Conservation (phyloP, 441 rosid species). For the Adansonia grandidieri region DNA sequence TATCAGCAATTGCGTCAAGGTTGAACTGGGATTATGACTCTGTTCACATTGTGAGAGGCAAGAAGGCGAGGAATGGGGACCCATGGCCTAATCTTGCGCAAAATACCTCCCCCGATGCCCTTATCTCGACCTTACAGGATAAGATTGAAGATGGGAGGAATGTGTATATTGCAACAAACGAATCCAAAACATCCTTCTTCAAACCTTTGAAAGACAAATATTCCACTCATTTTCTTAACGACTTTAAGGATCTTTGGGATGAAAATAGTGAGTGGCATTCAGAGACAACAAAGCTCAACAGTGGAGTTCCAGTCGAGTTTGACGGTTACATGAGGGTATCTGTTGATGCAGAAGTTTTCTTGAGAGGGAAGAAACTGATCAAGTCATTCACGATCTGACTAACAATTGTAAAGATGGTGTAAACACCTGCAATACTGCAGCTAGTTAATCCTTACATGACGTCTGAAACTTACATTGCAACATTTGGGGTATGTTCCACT, state of each 20-base stretch:
- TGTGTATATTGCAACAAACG: conserved; percentile 80
- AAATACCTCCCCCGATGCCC: conserved; percentile 7
- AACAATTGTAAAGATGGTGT: no score
- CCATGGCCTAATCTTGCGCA: conserved; percentile 11
- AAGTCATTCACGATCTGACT: conserved; percentile 55
- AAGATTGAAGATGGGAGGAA: conserved; percentile 83
- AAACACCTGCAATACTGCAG: no score
- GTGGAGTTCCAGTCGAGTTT: conserved; percentile 79
- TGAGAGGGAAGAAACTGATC: conserved; percentile 93
- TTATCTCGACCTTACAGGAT: conserved; percentile 25
- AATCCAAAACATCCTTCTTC: conserved; percentile 67
- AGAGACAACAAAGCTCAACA: conserved; percentile 81
- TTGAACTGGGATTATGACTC: conserved; percentile 14
- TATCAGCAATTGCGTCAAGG: neutral
- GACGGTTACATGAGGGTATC: conserved; percentile 92
- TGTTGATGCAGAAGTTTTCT: conserved; percentile 85
- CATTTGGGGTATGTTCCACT: no score
- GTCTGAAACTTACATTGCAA: no score
- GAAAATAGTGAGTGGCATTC: conserved; percentile 89
- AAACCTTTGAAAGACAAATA: conserved; percentile 81
- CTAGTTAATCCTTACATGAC: no score
- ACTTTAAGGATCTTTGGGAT: conserved; percentile 82
- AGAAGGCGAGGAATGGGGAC: neutral
- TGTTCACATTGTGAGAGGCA: conserved; percentile 6
- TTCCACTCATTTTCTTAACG: conserved; percentile 75